Evolutionary conservation across 1,139 yeast species (phyloP), one percentile per base, ranked within the genome.

Genomic region (Kluyveromyces sp.): DNA sequence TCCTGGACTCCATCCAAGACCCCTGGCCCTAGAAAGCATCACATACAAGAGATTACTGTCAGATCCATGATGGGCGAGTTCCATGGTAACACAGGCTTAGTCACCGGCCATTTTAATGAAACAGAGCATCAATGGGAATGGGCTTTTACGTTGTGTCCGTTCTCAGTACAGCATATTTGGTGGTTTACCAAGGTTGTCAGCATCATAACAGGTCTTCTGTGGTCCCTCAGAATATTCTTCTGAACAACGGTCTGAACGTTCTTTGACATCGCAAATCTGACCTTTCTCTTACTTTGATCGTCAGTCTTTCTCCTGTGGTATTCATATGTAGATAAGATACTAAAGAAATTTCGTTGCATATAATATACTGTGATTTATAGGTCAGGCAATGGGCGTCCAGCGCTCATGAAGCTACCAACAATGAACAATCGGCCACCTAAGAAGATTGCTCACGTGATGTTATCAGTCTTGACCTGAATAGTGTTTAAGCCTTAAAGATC

Each of bases 31-130:
- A 58, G 60, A 16, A 63, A 66, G 20, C 59, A 64, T 18, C 67
- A 73, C 19, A 67, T 89, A 11, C 71, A 81, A 43, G 98, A 92
- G 63, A 69, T 85, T 41, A 94, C 95, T 0, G 96, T 92, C 11
- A 71, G 88, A 46, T 78, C 96, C 30, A 84, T 89, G 81, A 92
- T 92, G 98, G 98, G 97, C 11, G 96, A 89, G 60, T 92, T 71
- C 57, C 84, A 82, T 44, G 98, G 98, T 2, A 86, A 84, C 56
- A 77, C 92, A 1, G 98, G 96, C 0, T 65, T 92, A 16, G 66
- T 92, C 50, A 80, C 88, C 0, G 96, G 95, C 2, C 75, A 69
- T 44, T 83, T 74, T 59, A 64, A 73, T 50, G 47, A 57, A 6
- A 57, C 60, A 36, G 49, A 61, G 8, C 49, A 49, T 1, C 50